A percentile compares a stretch with the other conserved stretches of the same genome.
Conservation (phyloP, 306 rosid species). For the Cucurbita maxima region DNA sequence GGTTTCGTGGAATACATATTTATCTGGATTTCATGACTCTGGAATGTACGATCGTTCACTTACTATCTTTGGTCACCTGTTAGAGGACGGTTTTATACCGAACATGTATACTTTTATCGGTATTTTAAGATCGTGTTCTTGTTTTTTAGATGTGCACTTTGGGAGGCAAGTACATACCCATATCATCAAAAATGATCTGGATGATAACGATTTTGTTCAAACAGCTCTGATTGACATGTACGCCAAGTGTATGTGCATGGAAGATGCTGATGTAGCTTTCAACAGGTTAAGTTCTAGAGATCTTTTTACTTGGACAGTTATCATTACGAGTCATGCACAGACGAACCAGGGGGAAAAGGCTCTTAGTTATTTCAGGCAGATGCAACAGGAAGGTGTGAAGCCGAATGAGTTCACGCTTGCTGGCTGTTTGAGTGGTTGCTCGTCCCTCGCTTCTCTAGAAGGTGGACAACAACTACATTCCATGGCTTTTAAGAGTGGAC, state of each 20-base stretch:
- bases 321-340: conserved; percentile 14
- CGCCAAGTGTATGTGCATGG: conserved; percentile 9
- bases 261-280: conserved; percentile 19
- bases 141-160: conserved; percentile 10
- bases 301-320: conserved; percentile 23
- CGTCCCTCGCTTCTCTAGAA: conserved; percentile 13
- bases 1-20: conserved; percentile 23
- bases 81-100: conserved; percentile 11
- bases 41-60: conserved; percentile 9
- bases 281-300: conserved; percentile 14
- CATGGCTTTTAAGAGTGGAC: conserved; percentile 18
- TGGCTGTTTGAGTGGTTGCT: conserved; percentile 26
- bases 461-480: conserved; percentile 24
- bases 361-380: conserved; percentile 11
- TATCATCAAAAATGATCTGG: conserved; percentile 13
- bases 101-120: conserved; percentile 21
- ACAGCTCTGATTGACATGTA: conserved; percentile 30
- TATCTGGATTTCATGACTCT: conserved; percentile 9
- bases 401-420: conserved; percentile 21
- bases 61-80: conserved; percentile 4
- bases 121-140: conserved; percentile 19
- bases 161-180: conserved; percentile 24
- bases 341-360: conserved; percentile 13
- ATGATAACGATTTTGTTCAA: conserved; percentile 11
- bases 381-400: conserved; percentile 25